Percentiles rank a stretch among this genome's conserved stretches.
Evolutionary conservation across 2,329 filamentous ascomycete genomes (phyloP).

Genomic region (Trichoderma pleuroti): DNA sequence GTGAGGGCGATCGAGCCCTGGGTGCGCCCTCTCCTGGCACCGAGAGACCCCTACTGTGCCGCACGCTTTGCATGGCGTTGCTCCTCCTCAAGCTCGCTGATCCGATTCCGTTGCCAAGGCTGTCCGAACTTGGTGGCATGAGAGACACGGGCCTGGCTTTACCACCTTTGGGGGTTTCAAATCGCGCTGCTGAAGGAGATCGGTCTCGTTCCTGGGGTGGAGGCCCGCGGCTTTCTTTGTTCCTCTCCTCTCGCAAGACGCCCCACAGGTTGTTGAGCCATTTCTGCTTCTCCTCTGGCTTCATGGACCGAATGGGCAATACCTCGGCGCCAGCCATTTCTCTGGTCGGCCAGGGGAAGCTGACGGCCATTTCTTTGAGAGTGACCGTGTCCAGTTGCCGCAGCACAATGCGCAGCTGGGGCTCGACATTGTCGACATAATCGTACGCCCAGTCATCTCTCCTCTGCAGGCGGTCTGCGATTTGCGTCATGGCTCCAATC

Average conservation of each 20-base stretch:
- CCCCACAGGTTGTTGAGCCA: conserved; percentile 33
- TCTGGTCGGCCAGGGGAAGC: conserved; percentile 36
- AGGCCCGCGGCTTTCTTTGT: conserved; percentile 14
- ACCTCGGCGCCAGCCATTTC: conserved; percentile 37
- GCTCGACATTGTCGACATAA: conserved; percentile 30
- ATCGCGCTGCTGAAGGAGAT: conserved; percentile 20
- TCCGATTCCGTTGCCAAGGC: neutral
- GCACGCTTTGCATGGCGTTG: conserved; percentile 21
- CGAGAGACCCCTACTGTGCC: conserved; percentile 19
- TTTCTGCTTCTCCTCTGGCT: conserved; percentile 35
- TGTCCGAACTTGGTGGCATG: neutral
- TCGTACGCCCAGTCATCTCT: conserved; percentile 32
- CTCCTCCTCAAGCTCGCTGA: conserved; percentile 18
- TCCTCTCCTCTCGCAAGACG: conserved; percentile 27
- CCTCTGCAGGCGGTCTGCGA: conserved; percentile 31
- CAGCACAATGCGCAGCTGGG: conserved; percentile 33
- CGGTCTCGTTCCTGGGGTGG: conserved; percentile 2
- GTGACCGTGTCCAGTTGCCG: conserved; percentile 31
- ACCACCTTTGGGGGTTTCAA: conserved; percentile 23
- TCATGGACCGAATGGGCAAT: conserved; percentile 34
- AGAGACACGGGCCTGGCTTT: conserved; percentile 32
- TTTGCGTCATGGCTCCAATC: conserved; percentile 33
- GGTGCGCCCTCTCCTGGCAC: conserved; percentile 10
- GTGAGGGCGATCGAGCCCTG: conserved; percentile 8
- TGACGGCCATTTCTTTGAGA: conserved; percentile 36